A percentile compares a stretch with the other conserved stretches of the same genome.
phyloP scores from a whole-genome alignment of 768 basidiomycete species.

The Termitomyces sp. region DNA sequence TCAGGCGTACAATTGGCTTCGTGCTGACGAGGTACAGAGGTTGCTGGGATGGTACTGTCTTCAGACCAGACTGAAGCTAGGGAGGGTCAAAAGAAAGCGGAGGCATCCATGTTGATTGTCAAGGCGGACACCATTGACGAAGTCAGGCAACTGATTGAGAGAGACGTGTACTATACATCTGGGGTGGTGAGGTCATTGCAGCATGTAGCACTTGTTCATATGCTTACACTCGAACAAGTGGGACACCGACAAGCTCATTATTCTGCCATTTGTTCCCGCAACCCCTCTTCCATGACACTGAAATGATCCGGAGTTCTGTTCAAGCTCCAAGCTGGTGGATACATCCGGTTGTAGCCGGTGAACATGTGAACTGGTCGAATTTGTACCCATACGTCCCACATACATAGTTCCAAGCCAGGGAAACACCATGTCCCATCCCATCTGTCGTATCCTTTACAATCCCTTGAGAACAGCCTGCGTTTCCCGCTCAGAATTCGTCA shows the following conservation, averaged over 20 bases:
- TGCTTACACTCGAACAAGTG: constrained; percentile 35
- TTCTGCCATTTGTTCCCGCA: constrained; percentile 44
- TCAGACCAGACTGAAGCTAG: constrained; percentile 37
- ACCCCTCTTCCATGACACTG: constrained; percentile 22
- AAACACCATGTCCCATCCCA: constrained; percentile 21
- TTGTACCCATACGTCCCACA: background rate
- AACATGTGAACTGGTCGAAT: background rate
- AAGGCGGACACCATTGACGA: constrained; percentile 49
- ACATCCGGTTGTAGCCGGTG: constrained; percentile 9
- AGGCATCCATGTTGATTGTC: constrained; percentile 50
- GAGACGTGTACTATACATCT: constrained; percentile 35
- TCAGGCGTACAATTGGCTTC: background rate
- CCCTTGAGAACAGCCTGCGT: constrained; percentile 9
- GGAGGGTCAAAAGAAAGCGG: constrained; percentile 34
- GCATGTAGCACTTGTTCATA: background rate
- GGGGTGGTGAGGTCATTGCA: constrained; percentile 30
- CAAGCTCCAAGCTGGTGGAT: background rate
- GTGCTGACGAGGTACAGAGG: constrained; percentile 26
- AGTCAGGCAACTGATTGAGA: constrained; percentile 26
- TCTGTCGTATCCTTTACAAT: constrained; percentile 18
- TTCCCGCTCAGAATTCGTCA: constrained; percentile 9
- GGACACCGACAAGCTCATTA: constrained; percentile 54
- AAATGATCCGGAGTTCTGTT: constrained; percentile 6
- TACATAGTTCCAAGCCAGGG: constrained; percentile 3
- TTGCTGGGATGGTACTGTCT: constrained; percentile 47